Percentiles rank a stretch among this genome's conserved stretches.
Evolutionary conservation across 495 filamentous ascomycete genomes (phyloP).

Genomic region (Neurospora terricola): DNA sequence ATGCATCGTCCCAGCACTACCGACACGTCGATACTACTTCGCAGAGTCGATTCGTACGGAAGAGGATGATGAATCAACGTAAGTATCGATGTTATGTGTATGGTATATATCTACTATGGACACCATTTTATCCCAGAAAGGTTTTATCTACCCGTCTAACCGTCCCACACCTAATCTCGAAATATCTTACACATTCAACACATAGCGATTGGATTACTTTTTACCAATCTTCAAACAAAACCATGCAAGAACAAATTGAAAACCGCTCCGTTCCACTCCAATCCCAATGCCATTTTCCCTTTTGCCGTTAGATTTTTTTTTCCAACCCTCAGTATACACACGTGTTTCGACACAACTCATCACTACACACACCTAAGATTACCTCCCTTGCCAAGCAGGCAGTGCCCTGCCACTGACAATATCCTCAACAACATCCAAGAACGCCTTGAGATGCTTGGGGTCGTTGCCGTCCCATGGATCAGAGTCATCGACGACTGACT

Average conservation of each 20-base stretch:
- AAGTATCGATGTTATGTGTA: background rate
- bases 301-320: background rate
- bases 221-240: background rate
- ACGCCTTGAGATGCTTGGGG: background rate
- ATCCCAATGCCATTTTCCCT: background rate
- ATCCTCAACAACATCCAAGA: background rate
- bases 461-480: background rate
- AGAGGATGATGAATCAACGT: background rate
- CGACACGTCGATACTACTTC: background rate
- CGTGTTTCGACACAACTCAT: background rate
- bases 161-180: background rate
- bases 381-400: background rate
- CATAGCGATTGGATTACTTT: background rate
- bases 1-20: background rate
- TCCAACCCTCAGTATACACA: background rate
- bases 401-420: background rate
- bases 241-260: background rate
- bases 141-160: background rate
- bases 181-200: background rate
- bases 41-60: background rate
- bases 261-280: background rate
- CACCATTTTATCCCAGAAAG: background rate
- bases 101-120: background rate
- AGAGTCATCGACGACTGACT: background rate
- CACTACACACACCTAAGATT: background rate